Evolutionary conservation across 768 basidiomycete species (phyloP).

Genomic region (Lyophyllum shimeji): DNA sequence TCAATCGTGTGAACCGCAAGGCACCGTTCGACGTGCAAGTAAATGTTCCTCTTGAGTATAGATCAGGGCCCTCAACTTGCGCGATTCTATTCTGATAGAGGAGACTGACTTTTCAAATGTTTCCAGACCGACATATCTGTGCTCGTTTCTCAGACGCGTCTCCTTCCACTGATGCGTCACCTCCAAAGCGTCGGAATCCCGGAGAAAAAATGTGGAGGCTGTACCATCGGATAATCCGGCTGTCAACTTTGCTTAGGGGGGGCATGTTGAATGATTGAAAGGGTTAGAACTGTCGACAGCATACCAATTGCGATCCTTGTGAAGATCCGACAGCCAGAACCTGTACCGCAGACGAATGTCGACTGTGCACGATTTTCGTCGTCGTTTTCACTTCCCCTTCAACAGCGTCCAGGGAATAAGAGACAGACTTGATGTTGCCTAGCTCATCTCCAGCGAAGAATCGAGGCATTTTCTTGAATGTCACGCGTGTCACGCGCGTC

Average conservation of each 20-base stretch:
- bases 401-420: constrained; percentile 32
- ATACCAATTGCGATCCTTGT: constrained; percentile 37
- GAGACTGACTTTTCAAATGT: constrained; percentile 46
- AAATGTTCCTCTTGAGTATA: constrained; percentile 43
- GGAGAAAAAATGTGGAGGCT: constrained; percentile 40
- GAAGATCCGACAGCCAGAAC: constrained; percentile 28
- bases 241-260: constrained; percentile 58
- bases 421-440: constrained; percentile 68
- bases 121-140: constrained; percentile 64
- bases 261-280: constrained; percentile 5
- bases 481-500: background rate
- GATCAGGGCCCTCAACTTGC: background rate
- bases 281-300: constrained; percentile 16
- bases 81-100: background rate
- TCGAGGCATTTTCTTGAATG: constrained; percentile 47
- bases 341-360: constrained; percentile 32
- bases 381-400: constrained; percentile 30
- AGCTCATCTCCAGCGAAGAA: constrained; percentile 80
- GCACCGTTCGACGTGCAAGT: constrained; percentile 81
- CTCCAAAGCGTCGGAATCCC: constrained; percentile 41
- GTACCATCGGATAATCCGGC: constrained; percentile 65
- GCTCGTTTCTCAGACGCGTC: constrained; percentile 47
- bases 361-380: constrained; percentile 34
- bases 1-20: constrained; percentile 47
- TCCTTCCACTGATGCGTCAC: constrained; percentile 61